Evolutionary conservation across 176 grass and related monocot species (phyloP).

Genomic region (Juncus inflexus): DNA sequence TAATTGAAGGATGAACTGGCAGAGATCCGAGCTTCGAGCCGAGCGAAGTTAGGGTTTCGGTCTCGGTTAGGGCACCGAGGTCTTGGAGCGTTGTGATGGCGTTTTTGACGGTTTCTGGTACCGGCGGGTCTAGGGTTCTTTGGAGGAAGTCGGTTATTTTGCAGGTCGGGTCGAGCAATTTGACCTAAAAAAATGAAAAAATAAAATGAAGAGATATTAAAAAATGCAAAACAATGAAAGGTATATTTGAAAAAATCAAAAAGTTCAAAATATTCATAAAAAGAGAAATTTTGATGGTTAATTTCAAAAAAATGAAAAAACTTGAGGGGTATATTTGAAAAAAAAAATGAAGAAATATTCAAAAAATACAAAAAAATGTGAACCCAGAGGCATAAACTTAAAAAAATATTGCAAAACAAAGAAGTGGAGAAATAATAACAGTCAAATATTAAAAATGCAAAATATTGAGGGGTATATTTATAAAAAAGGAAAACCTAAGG

Average conservation of each 20-base stretch:
- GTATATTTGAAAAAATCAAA: too few relatives aligned
- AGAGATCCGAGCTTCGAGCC: slow-evolving; percentile 82
- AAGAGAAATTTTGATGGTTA: too few relatives aligned
- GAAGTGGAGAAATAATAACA: too few relatives aligned
- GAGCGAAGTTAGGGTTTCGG: slow-evolving; percentile 70
- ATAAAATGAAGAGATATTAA: too few relatives aligned
- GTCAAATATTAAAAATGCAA: neutral
- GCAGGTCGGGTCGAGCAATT: slow-evolving; percentile 74
- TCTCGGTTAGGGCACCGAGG: slow-evolving; percentile 83
- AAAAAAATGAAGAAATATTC: too few relatives aligned
- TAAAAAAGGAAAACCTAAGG: slow-evolving; percentile 16
- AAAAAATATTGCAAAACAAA: too few relatives aligned
- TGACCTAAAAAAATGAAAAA: slow-evolving; percentile 43
- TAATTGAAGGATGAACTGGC: slow-evolving; percentile 84
- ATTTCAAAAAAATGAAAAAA: too few relatives aligned
- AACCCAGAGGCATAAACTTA: too few relatives aligned
- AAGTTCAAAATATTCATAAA: too few relatives aligned
- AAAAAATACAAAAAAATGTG: too few relatives aligned
- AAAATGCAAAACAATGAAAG: too few relatives aligned
- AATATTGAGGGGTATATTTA: slow-evolving; percentile 10
- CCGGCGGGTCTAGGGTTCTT: slow-evolving; percentile 84
- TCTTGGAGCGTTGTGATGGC: slow-evolving; percentile 71
- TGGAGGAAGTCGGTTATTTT: slow-evolving; percentile 68
- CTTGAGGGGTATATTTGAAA: too few relatives aligned
- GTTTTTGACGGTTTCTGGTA: slow-evolving; percentile 71